These are phyloP conservation scores for Phytophthora podocarpi DNA, from an alignment of 352 stramenopile genomes.

Conservation along the genomic window DNA sequence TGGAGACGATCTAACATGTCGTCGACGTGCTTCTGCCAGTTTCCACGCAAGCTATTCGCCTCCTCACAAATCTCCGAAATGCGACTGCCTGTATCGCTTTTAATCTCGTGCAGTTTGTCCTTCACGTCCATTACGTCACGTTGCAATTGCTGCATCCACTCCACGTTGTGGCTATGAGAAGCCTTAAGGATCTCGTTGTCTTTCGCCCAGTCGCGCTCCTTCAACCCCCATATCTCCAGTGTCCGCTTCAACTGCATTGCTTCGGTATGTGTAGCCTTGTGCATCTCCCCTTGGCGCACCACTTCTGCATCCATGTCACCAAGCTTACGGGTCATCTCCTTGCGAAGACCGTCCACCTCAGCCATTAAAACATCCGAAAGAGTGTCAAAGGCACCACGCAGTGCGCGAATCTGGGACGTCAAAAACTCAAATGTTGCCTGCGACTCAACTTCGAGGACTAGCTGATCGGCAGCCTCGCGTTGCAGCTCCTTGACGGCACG, in stretches of 20 bases:
- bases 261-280: conserved; percentile 67
- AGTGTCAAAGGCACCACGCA: conserved; percentile 80
- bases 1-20: conserved; percentile 65
- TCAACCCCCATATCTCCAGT: conserved; percentile 80
- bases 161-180: conserved; percentile 80
- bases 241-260: conserved; percentile 78
- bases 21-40: conserved; percentile 79
- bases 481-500: conserved; percentile 79
- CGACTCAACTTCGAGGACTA: conserved; percentile 79
- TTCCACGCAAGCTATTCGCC: conserved; percentile 61
- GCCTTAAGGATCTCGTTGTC: conserved; percentile 87
- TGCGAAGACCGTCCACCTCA: conserved; percentile 71
- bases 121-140: conserved; percentile 83
- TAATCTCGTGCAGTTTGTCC: conserved; percentile 72
- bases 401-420: conserved; percentile 72
- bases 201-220: conserved; percentile 87
- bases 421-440: conserved; percentile 87
- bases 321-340: conserved; percentile 68
- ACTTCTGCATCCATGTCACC: conserved; percentile 66
- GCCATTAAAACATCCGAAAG: conserved; percentile 80
- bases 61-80: conserved; percentile 70
- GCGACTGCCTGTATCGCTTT: conserved; percentile 54
- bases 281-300: conserved; percentile 56
- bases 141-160: conserved; percentile 89
- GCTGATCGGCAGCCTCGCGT: conserved; percentile 71